A percentile compares a stretch with the other conserved stretches of the same genome.
These are phyloP conservation scores for Sextonia rubra DNA, from an alignment of 164 flowering plant genomes.

Conservation along the genomic window DNA sequence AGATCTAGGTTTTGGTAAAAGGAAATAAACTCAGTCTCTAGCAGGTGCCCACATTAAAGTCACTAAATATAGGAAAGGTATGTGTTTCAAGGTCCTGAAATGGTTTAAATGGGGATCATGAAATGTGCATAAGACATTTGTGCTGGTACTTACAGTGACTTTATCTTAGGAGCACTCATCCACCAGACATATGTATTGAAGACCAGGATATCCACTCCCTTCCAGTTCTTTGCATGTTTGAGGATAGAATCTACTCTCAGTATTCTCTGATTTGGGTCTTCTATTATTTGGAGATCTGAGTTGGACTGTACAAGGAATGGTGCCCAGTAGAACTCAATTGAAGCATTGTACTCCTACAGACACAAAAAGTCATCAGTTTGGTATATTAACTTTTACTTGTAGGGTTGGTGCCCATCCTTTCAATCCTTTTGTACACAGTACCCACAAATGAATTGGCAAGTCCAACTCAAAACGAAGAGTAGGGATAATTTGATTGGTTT, in stretches of 20 bases:
- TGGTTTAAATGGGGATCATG: neutral
- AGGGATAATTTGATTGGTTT: no score
- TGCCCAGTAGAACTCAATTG: conserved; percentile 92
- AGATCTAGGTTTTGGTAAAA: no score
- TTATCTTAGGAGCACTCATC: conserved; percentile 73
- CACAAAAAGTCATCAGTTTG: neutral
- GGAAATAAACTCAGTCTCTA: no score
- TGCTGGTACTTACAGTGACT: conserved; percentile 57
- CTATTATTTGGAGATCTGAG: conserved; percentile 50
- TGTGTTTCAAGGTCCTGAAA: neutral
- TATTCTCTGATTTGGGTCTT: conserved; percentile 67
- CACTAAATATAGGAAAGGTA: no score
- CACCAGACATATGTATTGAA: conserved; percentile 98
- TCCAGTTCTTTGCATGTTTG: conserved; percentile 79
- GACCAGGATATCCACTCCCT: conserved; percentile 65
- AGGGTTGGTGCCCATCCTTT: no score
- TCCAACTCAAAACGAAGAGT: no score
- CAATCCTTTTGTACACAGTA: no score
- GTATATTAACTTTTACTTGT: neutral
- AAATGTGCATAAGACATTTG: neutral
- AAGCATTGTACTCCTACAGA: conserved; percentile 38
- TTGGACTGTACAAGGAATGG: conserved; percentile 83
- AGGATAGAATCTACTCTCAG: conserved; percentile 66
- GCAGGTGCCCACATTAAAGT: no score
- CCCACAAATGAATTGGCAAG: no score